Conservation (phyloP, 768 basidiomycete genomes). For the Xerocomus spinulosus region DNA sequence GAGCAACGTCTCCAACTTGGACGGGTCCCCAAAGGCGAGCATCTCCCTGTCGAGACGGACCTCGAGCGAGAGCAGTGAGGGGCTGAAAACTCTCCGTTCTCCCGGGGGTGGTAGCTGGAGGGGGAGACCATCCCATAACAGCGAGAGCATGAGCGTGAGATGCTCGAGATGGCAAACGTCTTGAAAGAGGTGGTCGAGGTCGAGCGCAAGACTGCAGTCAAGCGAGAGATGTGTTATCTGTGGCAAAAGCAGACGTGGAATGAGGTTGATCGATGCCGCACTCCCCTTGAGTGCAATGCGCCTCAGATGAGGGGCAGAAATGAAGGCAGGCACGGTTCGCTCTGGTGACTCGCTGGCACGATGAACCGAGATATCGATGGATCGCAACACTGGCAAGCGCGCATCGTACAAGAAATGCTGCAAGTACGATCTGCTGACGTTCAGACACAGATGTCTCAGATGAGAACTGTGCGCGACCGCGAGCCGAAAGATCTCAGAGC, state of each 20-base stretch:
- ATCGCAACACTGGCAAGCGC: conserved; percentile 9
- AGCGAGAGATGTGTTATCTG: conserved; percentile 24
- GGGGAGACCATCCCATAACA: not conserved
- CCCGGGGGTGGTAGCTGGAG: not conserved
- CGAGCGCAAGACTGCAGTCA: conserved; percentile 15
- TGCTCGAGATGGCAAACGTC: conserved; percentile 16
- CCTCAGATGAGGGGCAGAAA: conserved; percentile 16
- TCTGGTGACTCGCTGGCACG: conserved; percentile 1
- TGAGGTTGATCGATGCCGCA: conserved; percentile 6
- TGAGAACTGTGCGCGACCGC: conserved; percentile 18
- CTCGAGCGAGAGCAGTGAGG: conserved; percentile 12
- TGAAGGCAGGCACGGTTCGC: not conserved
- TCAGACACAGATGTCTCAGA: conserved; percentile 15
- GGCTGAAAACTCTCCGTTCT: not conserved
- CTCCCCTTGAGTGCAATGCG: conserved; percentile 13
- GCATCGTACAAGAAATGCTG: conserved; percentile 13
- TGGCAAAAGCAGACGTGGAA: conserved; percentile 14
- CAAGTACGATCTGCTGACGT: conserved; percentile 19
- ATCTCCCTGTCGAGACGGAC: conserved; percentile 20
- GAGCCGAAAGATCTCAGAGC: conserved; percentile 22
- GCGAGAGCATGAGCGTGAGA: conserved; percentile 9
- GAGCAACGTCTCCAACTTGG: conserved; percentile 14
- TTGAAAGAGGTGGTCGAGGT: conserved; percentile 16
- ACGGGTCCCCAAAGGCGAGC: conserved; percentile 19
- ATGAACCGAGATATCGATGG: conserved; percentile 17